Conservation (phyloP, 148 eudicot species). For the Fagopyrum esculentum region DNA sequence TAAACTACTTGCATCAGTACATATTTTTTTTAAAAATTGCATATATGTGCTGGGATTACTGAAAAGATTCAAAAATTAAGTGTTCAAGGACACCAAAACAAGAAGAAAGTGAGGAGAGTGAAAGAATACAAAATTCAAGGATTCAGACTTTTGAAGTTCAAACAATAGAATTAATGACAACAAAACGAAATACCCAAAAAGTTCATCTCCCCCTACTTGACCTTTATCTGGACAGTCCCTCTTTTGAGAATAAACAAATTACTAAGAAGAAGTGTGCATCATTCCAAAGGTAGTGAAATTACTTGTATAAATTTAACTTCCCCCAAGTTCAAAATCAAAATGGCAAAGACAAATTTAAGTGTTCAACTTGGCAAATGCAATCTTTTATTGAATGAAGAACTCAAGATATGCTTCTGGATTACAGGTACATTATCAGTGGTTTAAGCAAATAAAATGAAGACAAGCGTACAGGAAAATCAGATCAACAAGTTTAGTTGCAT, state of each 20-base stretch:
- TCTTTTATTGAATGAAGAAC: background rate
- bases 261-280: background rate
- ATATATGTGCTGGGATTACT: background rate
- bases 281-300: background rate
- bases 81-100: background rate
- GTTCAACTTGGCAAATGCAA: background rate
- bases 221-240: background rate
- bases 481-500: background rate
- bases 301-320: background rate
- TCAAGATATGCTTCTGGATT: background rate
- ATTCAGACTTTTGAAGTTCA: background rate
- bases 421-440: background rate
- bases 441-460: background rate
- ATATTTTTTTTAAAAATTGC: background rate
- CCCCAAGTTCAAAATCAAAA: background rate
- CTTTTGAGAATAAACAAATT: background rate
- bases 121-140: background rate
- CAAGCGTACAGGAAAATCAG: background rate
- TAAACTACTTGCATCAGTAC: conserved; percentile 19
- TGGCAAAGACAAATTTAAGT: background rate
- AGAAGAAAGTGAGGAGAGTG: background rate
- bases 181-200: background rate
- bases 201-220: background rate
- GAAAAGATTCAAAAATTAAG: background rate
- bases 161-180: background rate